Evolutionary conservation across 2,329 filamentous ascomycete species (phyloP).

Genomic region (Didymella segeticola): DNA sequence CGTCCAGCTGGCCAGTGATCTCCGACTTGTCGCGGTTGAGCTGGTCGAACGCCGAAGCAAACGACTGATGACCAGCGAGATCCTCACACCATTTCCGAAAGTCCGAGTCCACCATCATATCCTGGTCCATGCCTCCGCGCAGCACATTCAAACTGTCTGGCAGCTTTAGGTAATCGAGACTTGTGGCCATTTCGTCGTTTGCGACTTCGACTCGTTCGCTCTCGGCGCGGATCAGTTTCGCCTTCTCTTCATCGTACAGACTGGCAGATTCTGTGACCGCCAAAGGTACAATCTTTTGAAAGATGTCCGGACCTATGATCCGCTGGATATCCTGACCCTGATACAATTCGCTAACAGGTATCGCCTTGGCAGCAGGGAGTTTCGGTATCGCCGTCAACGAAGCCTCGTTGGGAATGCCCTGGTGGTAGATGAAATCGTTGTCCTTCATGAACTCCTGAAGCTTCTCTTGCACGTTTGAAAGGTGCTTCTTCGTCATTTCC

Average conservation of each 20-base stretch:
- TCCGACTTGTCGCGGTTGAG: slow-evolving; percentile 78
- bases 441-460: slow-evolving; percentile 80
- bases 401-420: slow-evolving; percentile 85
- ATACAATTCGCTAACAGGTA: slow-evolving; percentile 95
- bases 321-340: slow-evolving; percentile 96
- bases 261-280: slow-evolving; percentile 96
- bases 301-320: slow-evolving; percentile 96
- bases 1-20: slow-evolving; percentile 75
- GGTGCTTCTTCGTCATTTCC: slow-evolving; percentile 85
- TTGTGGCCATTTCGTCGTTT: slow-evolving; percentile 94
- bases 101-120: slow-evolving; percentile 85
- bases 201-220: slow-evolving; percentile 91
- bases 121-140: slow-evolving; percentile 91
- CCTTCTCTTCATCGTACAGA: slow-evolving; percentile 97
- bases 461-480: slow-evolving; percentile 80
- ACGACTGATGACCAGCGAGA: slow-evolving; percentile 83
- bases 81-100: slow-evolving; percentile 95
- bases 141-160: slow-evolving; percentile 88
- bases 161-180: slow-evolving; percentile 89
- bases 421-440: slow-evolving; percentile 98
- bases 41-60: slow-evolving; percentile 78
- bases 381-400: slow-evolving; percentile 84
- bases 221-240: slow-evolving; percentile 91
- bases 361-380: slow-evolving; percentile 92
- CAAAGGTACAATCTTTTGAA: slow-evolving; percentile 94